Evolutionary conservation across 2,329 filamentous ascomycete genomes (phyloP).

Genomic region (Lasiodiplodia sp.): DNA sequence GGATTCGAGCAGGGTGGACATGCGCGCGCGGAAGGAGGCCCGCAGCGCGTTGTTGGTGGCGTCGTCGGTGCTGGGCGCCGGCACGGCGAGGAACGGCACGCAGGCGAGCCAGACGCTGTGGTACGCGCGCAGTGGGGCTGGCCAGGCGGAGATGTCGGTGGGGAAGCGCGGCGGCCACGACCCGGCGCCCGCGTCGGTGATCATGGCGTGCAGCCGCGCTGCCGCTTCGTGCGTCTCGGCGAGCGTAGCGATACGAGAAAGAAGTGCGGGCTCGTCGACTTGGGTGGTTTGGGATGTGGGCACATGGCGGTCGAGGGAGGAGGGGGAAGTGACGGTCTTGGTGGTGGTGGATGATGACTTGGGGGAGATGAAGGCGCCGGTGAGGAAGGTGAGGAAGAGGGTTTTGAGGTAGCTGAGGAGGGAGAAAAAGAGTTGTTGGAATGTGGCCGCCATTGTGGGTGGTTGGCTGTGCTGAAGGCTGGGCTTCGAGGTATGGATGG

Average conservation of each 20-base stretch:
- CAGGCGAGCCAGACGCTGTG: background rate
- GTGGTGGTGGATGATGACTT: background rate
- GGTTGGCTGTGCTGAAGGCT: too few species aligned
- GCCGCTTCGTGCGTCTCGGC: background rate
- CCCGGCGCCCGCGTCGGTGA: background rate
- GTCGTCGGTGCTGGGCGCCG: background rate
- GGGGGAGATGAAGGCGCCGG: too few species aligned
- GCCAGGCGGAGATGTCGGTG: background rate
- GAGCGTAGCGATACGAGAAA: background rate
- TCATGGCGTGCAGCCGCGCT: background rate
- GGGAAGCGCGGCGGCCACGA: constrained; percentile 1
- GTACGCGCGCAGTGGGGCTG: background rate
- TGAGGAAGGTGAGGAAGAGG: background rate
- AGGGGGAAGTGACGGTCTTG: background rate
- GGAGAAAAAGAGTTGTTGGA: background rate
- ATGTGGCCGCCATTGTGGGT: background rate
- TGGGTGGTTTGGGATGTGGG: background rate
- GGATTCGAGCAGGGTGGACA: background rate
- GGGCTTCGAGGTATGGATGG: too few species aligned
- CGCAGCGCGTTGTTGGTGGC: background rate
- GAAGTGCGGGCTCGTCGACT: background rate
- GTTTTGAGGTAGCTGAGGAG: constrained; percentile 7
- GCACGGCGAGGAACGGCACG: background rate
- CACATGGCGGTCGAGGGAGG: background rate
- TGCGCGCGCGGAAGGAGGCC: background rate